phyloP scores from a whole-genome alignment of 1,284 basidiomycete genomes.

The Butyriboletus appendiculatus region DNA sequence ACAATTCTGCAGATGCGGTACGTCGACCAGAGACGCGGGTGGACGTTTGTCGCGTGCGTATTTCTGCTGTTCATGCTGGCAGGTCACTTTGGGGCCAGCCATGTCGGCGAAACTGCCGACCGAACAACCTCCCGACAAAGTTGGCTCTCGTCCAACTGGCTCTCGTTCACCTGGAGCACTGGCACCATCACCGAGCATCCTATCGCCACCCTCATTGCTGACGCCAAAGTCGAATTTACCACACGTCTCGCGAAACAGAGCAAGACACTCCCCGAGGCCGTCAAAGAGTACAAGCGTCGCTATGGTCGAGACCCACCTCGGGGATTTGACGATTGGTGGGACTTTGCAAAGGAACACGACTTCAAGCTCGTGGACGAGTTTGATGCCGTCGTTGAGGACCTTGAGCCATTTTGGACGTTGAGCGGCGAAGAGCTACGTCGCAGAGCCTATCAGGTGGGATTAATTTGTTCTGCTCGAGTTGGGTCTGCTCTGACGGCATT shows the following conservation, averaged over 20 bases:
- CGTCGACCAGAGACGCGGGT: constrained; percentile 28
- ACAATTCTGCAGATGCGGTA: constrained; percentile 18
- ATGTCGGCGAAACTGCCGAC: constrained; percentile 16
- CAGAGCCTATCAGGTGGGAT: constrained; percentile 65
- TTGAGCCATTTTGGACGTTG: constrained; percentile 80
- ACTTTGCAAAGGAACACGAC: constrained; percentile 72
- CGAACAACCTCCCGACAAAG: constrained; percentile 5
- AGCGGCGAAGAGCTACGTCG: constrained; percentile 71
- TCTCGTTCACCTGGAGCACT: constrained; percentile 9
- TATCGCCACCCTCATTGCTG: constrained; percentile 79
- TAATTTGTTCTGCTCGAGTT: neutral
- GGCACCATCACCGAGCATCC: constrained; percentile 57
- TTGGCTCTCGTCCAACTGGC: constrained; percentile 30
- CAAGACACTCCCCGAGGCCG: constrained; percentile 71
- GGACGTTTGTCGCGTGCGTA: constrained; percentile 49
- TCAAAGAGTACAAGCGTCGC: constrained; percentile 75
- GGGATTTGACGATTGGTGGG: constrained; percentile 90
- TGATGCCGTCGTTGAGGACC: constrained; percentile 77
- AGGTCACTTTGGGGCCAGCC: constrained; percentile 49
- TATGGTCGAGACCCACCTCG: constrained; percentile 82
- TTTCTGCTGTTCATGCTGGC: constrained; percentile 58
- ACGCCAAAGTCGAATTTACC: constrained; percentile 70
- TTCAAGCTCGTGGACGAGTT: constrained; percentile 91
- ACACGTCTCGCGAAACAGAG: constrained; percentile 74
- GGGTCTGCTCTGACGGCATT: constrained; percentile 3